A percentile compares a stretch with the other conserved stretches of the same genome.
Conservation (phyloP, 306 rosid species). For the Acacia crassicarpa region DNA sequence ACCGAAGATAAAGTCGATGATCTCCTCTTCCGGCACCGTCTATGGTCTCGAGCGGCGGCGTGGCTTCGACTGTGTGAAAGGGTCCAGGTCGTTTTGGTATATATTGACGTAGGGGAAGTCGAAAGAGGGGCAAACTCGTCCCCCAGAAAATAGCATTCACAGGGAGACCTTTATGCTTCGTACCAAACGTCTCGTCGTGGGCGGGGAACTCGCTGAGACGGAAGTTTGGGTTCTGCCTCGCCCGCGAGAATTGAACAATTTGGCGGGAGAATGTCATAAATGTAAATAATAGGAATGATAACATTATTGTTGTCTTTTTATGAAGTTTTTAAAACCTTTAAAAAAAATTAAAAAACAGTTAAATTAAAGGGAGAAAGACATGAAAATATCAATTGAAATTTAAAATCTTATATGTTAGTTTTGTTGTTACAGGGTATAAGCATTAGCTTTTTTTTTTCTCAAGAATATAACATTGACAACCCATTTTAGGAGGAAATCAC, state of each 20-base stretch:
- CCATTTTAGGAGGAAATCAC: no score
- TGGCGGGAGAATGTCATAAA: neutral
- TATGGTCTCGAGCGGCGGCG: neutral
- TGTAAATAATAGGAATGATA: neutral
- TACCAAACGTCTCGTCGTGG: neutral
- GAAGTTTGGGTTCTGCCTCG: neutral
- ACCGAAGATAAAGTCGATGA: neutral
- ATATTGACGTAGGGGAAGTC: neutral
- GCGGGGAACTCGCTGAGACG: neutral
- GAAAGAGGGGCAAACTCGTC: neutral
- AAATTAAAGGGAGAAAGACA: no score
- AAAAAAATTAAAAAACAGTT: no score
- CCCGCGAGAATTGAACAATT: neutral
- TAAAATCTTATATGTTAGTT: no score
- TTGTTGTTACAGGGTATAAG: no score
- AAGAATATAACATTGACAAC: no score
- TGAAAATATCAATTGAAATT: no score
- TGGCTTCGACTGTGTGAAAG: neutral
- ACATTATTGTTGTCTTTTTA: neutral
- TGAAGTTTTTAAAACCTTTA: no score
- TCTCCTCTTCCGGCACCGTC: neutral
- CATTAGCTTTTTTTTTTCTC: no score
- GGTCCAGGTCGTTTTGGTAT: neutral
- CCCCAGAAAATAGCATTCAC: neutral
- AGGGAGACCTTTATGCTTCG: neutral